These are phyloP conservation scores for Blumeriella jaapii DNA, from an alignment of 2,329 filamentous ascomycete genomes.

Conservation along the genomic window DNA sequence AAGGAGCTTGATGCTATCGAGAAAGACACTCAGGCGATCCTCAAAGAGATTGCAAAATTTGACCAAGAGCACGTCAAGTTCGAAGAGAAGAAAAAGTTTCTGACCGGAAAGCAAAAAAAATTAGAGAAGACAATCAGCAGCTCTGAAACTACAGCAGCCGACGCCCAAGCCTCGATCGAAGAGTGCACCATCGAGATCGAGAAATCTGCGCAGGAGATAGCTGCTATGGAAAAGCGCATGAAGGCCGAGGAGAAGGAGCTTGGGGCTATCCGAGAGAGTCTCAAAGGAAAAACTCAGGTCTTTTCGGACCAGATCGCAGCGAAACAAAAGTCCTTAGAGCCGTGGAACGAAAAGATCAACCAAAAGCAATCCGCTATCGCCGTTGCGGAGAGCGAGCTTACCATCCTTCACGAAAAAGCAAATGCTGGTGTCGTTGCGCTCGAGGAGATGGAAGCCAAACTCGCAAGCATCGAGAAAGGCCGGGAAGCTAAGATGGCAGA, in stretches of 20 bases:
- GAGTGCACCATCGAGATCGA: conserved; percentile 71
- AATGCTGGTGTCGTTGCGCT: conserved; percentile 78
- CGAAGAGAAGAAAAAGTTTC: conserved; percentile 94
- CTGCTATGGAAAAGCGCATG: conserved; percentile 64
- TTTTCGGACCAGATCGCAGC: conserved; percentile 85
- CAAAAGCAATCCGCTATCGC: conserved; percentile 90
- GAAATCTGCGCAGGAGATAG: conserved; percentile 62
- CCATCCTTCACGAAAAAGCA: conserved; percentile 80
- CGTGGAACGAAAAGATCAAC: conserved; percentile 95
- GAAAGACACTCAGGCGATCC: conserved; percentile 64
- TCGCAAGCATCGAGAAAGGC: conserved; percentile 59
- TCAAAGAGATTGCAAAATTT: conserved; percentile 83
- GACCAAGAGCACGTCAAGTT: conserved; percentile 97
- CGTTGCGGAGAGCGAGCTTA: conserved; percentile 86
- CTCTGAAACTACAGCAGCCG: conserved; percentile 61
- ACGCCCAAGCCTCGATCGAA: conserved; percentile 67
- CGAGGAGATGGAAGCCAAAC: conserved; percentile 72
- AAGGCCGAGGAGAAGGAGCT: conserved; percentile 73
- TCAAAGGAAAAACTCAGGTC: conserved; percentile 92
- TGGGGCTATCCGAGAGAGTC: conserved; percentile 65
- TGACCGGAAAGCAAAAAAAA: conserved; percentile 85
- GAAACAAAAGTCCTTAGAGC: conserved; percentile 90
- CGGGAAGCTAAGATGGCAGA: conserved; percentile 60
- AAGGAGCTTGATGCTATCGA: conserved; percentile 77
- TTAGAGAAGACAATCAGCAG: conserved; percentile 76